Evolutionary conservation across 2,329 filamentous ascomycete species (phyloP), one percentile per base, ranked within the genome.

Genomic region (Xylariaceae sp.): DNA sequence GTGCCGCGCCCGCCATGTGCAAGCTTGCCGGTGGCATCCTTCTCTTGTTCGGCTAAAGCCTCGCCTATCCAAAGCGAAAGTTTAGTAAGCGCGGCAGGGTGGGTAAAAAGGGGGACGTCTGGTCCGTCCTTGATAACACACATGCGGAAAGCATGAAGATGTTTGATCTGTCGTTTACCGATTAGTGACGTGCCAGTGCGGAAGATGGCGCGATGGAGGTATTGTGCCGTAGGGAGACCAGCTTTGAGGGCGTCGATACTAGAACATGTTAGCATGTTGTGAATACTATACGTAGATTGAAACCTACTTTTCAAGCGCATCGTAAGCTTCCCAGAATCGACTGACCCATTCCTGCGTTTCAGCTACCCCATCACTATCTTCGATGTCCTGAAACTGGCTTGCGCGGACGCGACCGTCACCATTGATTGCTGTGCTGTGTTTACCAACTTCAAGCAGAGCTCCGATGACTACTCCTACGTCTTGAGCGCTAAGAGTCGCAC

Each of bases 51-150:
- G 1, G 89, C 85, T 44, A 98, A 87, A 0, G 95, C 95, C 74
- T 98, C 93, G 44, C 89, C 91, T 42, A 99, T 85, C 95, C 95
- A 99, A 2, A 96, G 81, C 0, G 93, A 93, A 14, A 99, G 82
- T 73, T 98, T 97, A 2, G 93, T 96, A 20, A 99, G 78, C 1
- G 95, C 95, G 5, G 93, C 91, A 0, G 95, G 93, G 68, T 98
- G 93, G 0, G 89, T 92, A 75, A 99, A 99, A 10, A 98, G 82
- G n/a, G 84, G 77, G 0, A 96, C 89, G 66, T 98, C 95, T 0
- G 93, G 91, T 0, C 93, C 92, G 68, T 98, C 95, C 71, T 96
- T 96, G 65, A 99, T 92, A 3, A 98, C 89, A 32, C 90, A 96
- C 82, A 99, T 92, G 48, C 95, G 90, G 73, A 98, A 99, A 0